A percentile compares a stretch with the other conserved stretches of the same genome.
phyloP scores from a whole-genome alignment of 2,329 filamentous ascomycete genomes.

The Claviceps spartinae region DNA sequence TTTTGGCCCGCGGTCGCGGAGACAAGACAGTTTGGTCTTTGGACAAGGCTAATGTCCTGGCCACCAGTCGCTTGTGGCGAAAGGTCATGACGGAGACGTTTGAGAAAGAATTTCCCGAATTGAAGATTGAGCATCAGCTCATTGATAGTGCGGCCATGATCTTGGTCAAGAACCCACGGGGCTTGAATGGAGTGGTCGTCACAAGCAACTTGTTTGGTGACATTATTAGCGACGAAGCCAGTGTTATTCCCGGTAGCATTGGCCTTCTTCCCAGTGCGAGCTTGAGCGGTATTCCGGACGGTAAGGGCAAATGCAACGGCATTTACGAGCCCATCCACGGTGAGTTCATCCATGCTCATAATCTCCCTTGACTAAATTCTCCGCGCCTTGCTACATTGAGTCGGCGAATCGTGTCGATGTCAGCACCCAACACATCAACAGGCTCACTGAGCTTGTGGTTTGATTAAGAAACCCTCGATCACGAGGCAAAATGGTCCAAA shows the following conservation, averaged over 20 bases:
- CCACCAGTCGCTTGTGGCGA: conserved; percentile 78
- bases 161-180: conserved; percentile 88
- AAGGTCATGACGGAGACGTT: conserved; percentile 77
- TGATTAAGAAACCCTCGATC: neutral
- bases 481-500: neutral
- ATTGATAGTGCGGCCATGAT: conserved; percentile 94
- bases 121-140: conserved; percentile 75
- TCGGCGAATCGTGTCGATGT: too few relatives aligned
- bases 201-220: conserved; percentile 86
- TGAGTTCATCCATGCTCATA: neutral
- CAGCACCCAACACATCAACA: too few relatives aligned
- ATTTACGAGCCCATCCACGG: conserved; percentile 72
- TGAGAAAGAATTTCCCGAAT: conserved; percentile 74
- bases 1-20: conserved; percentile 62
- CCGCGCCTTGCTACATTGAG: neutral
- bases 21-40: conserved; percentile 59
- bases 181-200: conserved; percentile 76
- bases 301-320: conserved; percentile 38
- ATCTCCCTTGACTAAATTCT: neutral
- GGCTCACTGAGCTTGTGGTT: neutral
- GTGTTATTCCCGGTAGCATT: conserved; percentile 34
- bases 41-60: conserved; percentile 94
- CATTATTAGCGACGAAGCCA: conserved; percentile 91
- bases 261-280: conserved; percentile 32
- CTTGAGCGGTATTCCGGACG: conserved; percentile 25